Conservation (phyloP, 495 filamentous ascomycete species). For the Neurospora sp. region DNA sequence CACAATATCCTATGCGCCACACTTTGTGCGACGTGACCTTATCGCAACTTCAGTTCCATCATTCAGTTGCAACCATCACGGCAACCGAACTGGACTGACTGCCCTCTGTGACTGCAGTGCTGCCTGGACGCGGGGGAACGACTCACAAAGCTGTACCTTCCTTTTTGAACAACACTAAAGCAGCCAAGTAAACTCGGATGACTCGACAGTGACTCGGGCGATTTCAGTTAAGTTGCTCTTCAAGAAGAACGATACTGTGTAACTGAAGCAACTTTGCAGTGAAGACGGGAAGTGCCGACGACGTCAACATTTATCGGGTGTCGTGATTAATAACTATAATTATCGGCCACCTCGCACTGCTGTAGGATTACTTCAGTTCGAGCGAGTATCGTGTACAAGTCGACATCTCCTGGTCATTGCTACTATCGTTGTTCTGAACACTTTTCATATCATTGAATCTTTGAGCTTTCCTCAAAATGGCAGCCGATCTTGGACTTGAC, state of each 20-base stretch:
- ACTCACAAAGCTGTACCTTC: not conserved
- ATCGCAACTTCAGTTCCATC: not conserved
- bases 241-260: not conserved
- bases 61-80: not conserved
- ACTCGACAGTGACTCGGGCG: not conserved
- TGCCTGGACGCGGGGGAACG: not conserved
- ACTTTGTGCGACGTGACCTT: not conserved
- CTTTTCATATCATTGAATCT: not conserved
- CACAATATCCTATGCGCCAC: not conserved
- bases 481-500: conserved; percentile 47
- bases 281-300: not conserved
- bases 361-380: not conserved
- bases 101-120: not conserved
- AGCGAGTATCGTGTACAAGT: not conserved
- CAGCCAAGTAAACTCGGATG: not conserved
- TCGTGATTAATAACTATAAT: not conserved
- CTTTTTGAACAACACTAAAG: not conserved
- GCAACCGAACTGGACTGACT: not conserved
- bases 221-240: too few species aligned
- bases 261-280: not conserved
- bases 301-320: not conserved
- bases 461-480: conserved; percentile 23
- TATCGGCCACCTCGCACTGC: not conserved
- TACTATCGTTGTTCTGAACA: not conserved
- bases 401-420: not conserved